These are phyloP conservation scores for Candida succiphila DNA, from an alignment of 805 yeast species.

Conservation along the genomic window DNA sequence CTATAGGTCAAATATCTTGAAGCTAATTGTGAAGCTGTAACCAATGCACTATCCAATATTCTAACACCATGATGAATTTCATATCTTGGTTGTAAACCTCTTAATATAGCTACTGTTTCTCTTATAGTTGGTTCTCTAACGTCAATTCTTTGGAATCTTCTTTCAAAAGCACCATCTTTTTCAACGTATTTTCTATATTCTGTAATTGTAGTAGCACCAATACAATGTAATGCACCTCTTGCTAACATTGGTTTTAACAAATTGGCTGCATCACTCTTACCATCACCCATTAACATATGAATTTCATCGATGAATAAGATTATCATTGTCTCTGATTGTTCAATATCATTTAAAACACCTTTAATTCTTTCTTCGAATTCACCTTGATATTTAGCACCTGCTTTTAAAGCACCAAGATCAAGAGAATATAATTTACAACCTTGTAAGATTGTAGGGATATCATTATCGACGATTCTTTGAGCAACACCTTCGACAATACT, in stretches of 20 bases:
- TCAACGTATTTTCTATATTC: slow-evolving; percentile 90
- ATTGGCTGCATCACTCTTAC: slow-evolving; percentile 95
- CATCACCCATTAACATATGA: slow-evolving; percentile 99
- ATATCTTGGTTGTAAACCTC: slow-evolving; percentile 92
- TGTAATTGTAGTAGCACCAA: slow-evolving; percentile 94
- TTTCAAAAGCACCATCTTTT: slow-evolving; percentile 97
- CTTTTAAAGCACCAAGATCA: slow-evolving; percentile 93
- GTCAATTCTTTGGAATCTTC: slow-evolving; percentile 96
- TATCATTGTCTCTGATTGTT: slow-evolving; percentile 76
- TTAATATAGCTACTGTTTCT: slow-evolving; percentile 90
- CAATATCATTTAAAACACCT: slow-evolving; percentile 92
- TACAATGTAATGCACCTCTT: slow-evolving; percentile 91
- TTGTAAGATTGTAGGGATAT: slow-evolving; percentile 83
- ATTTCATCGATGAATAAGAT: slow-evolving; percentile 94
- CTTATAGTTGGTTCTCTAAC: slow-evolving; percentile 88
- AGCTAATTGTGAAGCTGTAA: slow-evolving; percentile 90
- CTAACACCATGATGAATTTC: slow-evolving; percentile 98
- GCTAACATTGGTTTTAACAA: slow-evolving; percentile 95
- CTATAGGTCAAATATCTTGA: slow-evolving; percentile 91
- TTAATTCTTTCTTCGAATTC: slow-evolving; percentile 97
- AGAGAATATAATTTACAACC: slow-evolving; percentile 76
- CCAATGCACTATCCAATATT: slow-evolving; percentile 88
- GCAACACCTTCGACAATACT: slow-evolving; percentile 98
- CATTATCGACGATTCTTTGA: slow-evolving; percentile 90
- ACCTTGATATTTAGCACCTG: slow-evolving; percentile 98